Evolutionary conservation across 768 basidiomycete species (phyloP).

Genomic region (Mycena alexandri): DNA sequence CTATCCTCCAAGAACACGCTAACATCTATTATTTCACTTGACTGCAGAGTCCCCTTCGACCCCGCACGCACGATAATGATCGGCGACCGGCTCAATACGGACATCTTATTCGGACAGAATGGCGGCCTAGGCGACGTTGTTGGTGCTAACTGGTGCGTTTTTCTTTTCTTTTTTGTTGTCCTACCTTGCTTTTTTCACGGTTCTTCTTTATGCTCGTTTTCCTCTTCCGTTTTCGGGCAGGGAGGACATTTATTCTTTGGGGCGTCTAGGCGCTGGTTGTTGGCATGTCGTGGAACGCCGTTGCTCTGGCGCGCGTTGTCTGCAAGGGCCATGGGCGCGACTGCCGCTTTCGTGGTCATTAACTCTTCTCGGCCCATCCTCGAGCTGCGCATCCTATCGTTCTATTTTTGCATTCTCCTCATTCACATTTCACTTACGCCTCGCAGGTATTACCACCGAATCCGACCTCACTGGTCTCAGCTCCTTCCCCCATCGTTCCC

Average conservation of each 20-base stretch:
- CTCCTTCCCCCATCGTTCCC: slow-evolving; percentile 81
- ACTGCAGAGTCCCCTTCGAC: slow-evolving; percentile 85
- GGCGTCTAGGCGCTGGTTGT: too few relatives aligned
- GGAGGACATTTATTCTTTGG: too few relatives aligned
- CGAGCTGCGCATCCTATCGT: too few relatives aligned
- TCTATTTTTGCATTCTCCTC: too few relatives aligned
- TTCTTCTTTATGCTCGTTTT: too few relatives aligned
- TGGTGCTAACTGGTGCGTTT: slow-evolving; percentile 89
- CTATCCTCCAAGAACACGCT: too few relatives aligned
- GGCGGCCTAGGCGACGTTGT: slow-evolving; percentile 89
- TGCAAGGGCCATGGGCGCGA: slow-evolving; percentile 1
- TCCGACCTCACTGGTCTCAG: slow-evolving; percentile 79
- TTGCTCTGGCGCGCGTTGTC: too few relatives aligned
- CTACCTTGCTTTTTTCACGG: too few relatives aligned
- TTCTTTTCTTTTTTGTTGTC: slow-evolving; percentile 8
- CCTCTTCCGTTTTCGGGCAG: too few relatives aligned
- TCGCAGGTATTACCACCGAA: slow-evolving; percentile 84
- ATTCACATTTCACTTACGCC: not conserved
- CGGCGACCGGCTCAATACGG: slow-evolving; percentile 95
- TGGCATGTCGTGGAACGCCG: too few relatives aligned
- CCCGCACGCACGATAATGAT: slow-evolving; percentile 92
- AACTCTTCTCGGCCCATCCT: too few relatives aligned
- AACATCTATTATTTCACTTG: not conserved
- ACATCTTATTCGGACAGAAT: slow-evolving; percentile 92
- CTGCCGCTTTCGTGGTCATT: not conserved